These are phyloP conservation scores for Phaffia rhodozyma DNA, from an alignment of 1,284 basidiomycete genomes.

Conservation along the genomic window DNA sequence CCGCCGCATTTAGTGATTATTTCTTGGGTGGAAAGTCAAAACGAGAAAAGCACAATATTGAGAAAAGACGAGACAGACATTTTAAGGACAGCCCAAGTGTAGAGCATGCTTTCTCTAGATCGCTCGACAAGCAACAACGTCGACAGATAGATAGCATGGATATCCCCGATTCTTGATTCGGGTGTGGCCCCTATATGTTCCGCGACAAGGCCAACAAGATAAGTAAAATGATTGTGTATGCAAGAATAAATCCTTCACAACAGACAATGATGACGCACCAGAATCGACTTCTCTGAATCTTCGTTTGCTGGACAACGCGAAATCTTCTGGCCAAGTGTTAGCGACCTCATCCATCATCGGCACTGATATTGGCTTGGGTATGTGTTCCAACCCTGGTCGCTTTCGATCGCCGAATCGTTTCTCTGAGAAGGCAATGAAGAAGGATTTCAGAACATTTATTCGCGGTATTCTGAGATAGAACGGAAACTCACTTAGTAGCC, in stretches of 20 bases:
- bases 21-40: too few relatives aligned
- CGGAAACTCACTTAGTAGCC: constrained; percentile 7
- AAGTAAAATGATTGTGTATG: too few relatives aligned
- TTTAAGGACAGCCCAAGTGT: constrained; percentile 9
- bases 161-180: constrained; percentile 1
- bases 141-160: constrained; percentile 8
- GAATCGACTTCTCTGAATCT: constrained; percentile 8
- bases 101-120: constrained; percentile 16
- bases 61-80: background rate
- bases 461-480: background rate
- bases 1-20: background rate
- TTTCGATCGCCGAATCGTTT: too few relatives aligned
- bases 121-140: constrained; percentile 14
- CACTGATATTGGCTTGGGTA: constrained; percentile 11
- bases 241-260: too few relatives aligned
- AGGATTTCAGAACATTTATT: background rate
- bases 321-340: constrained; percentile 5
- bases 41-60: too few relatives aligned
- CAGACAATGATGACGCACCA: background rate
- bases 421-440: background rate
- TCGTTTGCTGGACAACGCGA: background rate
- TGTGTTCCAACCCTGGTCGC: constrained; percentile 6
- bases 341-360: constrained; percentile 5
- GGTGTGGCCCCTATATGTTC: too few relatives aligned
- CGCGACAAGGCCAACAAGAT: too few relatives aligned